Evolutionary conservation across 306 rosid species (phyloP).

Genomic region (Rosa multiflora): DNA sequence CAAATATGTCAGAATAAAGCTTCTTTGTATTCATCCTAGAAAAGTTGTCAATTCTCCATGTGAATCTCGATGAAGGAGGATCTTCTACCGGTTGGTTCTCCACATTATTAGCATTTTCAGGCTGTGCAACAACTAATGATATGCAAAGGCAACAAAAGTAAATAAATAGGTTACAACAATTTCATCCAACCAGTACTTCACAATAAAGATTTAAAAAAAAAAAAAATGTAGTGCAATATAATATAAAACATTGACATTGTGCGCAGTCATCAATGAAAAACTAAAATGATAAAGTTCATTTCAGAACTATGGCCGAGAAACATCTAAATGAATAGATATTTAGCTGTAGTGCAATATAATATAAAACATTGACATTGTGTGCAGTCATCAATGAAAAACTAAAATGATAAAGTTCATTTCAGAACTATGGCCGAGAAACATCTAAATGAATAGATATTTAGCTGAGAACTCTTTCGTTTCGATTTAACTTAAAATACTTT

Average conservation of each 20-base stretch:
- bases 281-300: neutral
- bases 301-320: neutral
- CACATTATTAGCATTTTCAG: slow-evolving; percentile 60
- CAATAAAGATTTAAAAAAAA: neutral
- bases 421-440: neutral
- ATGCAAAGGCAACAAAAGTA: slow-evolving; percentile 20
- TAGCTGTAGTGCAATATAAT: neutral
- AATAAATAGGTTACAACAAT: slow-evolving; percentile 6
- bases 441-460: too few relatives aligned
- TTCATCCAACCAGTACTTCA: neutral
- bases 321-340: too few relatives aligned
- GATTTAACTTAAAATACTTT: neutral
- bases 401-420: too few relatives aligned
- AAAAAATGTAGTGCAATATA: too few relatives aligned
- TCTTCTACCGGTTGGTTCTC: slow-evolving; percentile 80
- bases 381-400: neutral
- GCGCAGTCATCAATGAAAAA: neutral
- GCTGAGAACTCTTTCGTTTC: too few relatives aligned
- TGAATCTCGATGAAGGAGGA: slow-evolving; percentile 69
- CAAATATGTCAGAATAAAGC: slow-evolving; percentile 70
- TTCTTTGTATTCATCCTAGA: slow-evolving; percentile 67
- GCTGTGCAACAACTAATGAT: slow-evolving; percentile 58
- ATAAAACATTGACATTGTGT: neutral
- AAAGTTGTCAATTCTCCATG: slow-evolving; percentile 84
- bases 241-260: neutral